Percentiles rank a stretch among this genome's conserved stretches.
Conservation (phyloP, 306 rosid genomes). For the Morella rubra region DNA sequence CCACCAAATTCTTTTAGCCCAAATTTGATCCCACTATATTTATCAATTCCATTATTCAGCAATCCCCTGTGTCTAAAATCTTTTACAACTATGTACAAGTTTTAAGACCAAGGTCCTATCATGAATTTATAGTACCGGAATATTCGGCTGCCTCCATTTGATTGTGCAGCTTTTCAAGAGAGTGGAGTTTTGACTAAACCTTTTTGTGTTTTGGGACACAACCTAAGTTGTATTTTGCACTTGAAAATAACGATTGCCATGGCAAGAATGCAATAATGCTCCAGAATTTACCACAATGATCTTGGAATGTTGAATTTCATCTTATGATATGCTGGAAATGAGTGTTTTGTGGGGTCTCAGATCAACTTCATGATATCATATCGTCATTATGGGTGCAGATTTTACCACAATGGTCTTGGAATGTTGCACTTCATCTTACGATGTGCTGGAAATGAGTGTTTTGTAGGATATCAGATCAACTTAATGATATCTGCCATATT, state of each 20-base stretch:
- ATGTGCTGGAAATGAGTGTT: background rate
- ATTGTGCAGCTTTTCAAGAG: background rate
- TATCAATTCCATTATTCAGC: no score
- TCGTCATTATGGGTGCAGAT: background rate
- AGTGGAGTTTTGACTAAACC: background rate
- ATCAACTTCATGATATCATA: conserved; percentile 4
- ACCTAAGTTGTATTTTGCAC: background rate
- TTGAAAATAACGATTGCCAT: background rate
- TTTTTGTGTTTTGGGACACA: no score
- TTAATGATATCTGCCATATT: background rate
- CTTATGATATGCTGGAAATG: background rate
- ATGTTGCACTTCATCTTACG: background rate
- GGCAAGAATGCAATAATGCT: background rate
- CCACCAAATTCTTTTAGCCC: background rate
- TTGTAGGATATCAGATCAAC: background rate
- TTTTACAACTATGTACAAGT: background rate
- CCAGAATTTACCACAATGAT: background rate
- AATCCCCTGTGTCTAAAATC: background rate
- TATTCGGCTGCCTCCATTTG: background rate
- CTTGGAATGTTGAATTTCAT: background rate
- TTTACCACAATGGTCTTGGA: background rate
- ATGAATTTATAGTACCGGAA: no score
- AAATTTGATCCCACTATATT: background rate
- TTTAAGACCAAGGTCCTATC: background rate
- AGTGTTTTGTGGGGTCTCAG: background rate